A percentile compares a stretch with the other conserved stretches of the same genome.
Evolutionary conservation across 805 yeast genomes (phyloP).

Genomic region (Candida railenensis): DNA sequence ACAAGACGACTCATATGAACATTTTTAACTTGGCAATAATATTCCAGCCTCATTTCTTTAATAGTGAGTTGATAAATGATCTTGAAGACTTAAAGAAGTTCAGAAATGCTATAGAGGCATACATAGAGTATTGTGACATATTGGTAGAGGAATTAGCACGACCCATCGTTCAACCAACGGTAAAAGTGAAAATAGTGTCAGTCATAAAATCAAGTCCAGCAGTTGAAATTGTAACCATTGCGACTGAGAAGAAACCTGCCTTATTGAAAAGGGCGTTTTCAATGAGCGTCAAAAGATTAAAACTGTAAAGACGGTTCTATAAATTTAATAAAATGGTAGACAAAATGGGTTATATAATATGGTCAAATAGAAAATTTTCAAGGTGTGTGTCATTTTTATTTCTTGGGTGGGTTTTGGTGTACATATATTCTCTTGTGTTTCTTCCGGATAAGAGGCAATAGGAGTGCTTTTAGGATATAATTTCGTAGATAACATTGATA

Average conservation of each 20-base stretch:
- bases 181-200: background rate
- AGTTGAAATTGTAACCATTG: constrained; percentile 1
- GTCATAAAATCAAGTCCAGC: background rate
- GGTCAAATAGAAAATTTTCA: no score
- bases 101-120: background rate
- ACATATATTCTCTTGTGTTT: no score
- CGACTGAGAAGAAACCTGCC: constrained; percentile 7
- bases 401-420: no score
- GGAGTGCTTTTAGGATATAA: no score
- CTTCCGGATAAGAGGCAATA: no score
- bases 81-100: background rate
- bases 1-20: constrained; percentile 26
- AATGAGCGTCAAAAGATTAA: constrained; percentile 12
- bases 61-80: constrained; percentile 11
- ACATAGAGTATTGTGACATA: background rate
- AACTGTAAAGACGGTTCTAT: background rate
- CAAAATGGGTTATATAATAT: no score
- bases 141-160: background rate
- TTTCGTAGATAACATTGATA: no score
- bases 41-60: constrained; percentile 31
- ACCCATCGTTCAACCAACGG: background rate
- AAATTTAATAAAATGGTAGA: no score
- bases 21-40: constrained; percentile 26
- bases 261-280: constrained; percentile 15
- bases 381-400: no score